These are phyloP conservation scores for Pseudomassariella vexata DNA, from an alignment of 2,329 filamentous ascomycete genomes.

Conservation along the genomic window DNA sequence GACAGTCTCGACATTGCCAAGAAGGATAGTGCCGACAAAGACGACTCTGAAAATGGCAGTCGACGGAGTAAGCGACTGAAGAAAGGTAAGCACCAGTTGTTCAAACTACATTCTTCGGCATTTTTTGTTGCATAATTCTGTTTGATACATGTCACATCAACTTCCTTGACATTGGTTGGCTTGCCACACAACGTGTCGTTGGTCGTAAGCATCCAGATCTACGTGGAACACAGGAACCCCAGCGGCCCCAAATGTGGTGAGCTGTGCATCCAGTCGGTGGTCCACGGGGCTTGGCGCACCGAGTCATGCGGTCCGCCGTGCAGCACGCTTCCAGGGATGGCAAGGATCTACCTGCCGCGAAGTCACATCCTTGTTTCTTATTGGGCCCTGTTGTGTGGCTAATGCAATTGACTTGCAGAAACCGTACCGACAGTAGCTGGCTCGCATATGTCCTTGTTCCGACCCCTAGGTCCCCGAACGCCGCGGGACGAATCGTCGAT, in stretches of 20 bases:
- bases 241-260: too few species aligned
- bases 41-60: constrained; percentile 61
- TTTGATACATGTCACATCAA: too few species aligned
- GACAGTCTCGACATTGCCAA: constrained; percentile 44
- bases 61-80: constrained; percentile 89
- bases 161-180: too few species aligned
- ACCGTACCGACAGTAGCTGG: constrained; percentile 81
- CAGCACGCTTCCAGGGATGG: constrained; percentile 8
- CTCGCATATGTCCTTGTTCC: constrained; percentile 93
- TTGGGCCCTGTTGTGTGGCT: constrained; percentile 20
- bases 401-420: constrained; percentile 37
- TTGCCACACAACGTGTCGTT: too few species aligned
- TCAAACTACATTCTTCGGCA: too few species aligned
- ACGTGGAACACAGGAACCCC: too few species aligned
- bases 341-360: constrained; percentile 6
- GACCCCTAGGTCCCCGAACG: constrained; percentile 68
- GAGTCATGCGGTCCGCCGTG: constrained; percentile 13
- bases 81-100: constrained; percentile 61
- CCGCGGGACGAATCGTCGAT: constrained; percentile 45
- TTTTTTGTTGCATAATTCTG: constrained; percentile 2
- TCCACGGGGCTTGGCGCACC: too few species aligned
- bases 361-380: constrained; percentile 14
- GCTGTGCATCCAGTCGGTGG: too few species aligned
- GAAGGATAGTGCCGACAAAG: constrained; percentile 43
- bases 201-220: too few species aligned